Percentiles rank a stretch among this genome's conserved stretches.
Conservation (phyloP, 2,329 filamentous ascomycete species). For the Cordyceps cicadae region DNA sequence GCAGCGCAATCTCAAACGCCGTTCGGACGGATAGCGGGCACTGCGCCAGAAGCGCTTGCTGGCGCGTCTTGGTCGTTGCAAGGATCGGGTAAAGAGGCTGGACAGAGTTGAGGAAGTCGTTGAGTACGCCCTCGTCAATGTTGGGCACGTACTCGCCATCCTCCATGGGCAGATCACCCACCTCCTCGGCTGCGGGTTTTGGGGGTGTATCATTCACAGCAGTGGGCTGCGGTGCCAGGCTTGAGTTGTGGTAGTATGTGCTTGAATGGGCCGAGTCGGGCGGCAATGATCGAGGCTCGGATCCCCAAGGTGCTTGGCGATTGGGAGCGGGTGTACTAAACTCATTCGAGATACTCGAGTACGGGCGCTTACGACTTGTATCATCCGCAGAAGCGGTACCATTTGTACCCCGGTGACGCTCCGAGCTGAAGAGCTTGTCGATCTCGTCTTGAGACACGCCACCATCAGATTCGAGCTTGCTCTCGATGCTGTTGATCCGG, state of each 20-base stretch:
- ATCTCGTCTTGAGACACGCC: constrained; percentile 36
- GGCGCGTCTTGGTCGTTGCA: constrained; percentile 45
- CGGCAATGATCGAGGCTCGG: constrained; percentile 38
- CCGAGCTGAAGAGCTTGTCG: constrained; percentile 32
- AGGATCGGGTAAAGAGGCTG: constrained; percentile 62
- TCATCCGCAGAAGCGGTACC: constrained; percentile 22
- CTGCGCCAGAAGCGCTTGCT: constrained; percentile 47
- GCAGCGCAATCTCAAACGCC: constrained; percentile 57
- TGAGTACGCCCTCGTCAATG: constrained; percentile 37
- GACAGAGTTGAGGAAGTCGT: constrained; percentile 53
- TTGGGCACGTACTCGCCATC: constrained; percentile 26
- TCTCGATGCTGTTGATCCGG: constrained; percentile 72
- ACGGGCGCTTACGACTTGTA: constrained; percentile 36
- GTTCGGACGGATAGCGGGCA: constrained; percentile 50
- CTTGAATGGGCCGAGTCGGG: constrained; percentile 31
- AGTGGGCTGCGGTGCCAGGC: constrained; percentile 38
- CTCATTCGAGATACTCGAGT: constrained; percentile 38
- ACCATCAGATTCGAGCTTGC: constrained; percentile 55
- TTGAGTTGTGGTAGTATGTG: constrained; percentile 30
- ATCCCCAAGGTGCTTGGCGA: constrained; percentile 38
- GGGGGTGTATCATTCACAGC: constrained; percentile 30
- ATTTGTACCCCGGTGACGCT: constrained; percentile 25
- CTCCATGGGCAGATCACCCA: constrained; percentile 27
- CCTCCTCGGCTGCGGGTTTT: constrained; percentile 22
- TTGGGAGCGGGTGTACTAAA: constrained; percentile 32